Base-by-base conservation (phyloP, 352 stramenopile species). In the Globisporangium alternatum region DNA sequence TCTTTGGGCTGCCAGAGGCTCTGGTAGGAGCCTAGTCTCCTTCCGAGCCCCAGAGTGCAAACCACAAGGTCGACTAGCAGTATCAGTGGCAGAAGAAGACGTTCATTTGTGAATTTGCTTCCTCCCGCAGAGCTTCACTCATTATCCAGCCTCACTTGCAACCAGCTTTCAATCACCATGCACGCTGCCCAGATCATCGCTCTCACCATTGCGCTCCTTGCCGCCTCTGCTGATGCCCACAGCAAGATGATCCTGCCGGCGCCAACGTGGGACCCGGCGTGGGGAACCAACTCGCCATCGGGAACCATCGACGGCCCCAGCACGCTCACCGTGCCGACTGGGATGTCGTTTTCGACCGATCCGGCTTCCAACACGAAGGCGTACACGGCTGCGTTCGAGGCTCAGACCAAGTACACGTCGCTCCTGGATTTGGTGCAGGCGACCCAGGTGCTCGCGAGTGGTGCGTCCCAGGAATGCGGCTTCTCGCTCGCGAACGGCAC, bases 231-330 rank as follows among this genome's bases (percentile, higher is more conserved):
- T 35, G 31, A 35, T 7, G 31, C 43, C 43, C 76, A 84, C 62
- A 78, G 78, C 67, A 71, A 77, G 15, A 80, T 83, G 72, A 75
- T 62, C 28, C 28, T 77, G 33, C 75, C 75, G 28, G 17, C 72
- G n/a, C 70, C 76, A 41, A 81, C 76, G 28, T 81, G 73, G 5
- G 31, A 51, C n/a, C 53, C 54, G 10, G 76, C 76, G 65, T 63
- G 39, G 31, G 31, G 31, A 56, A 65, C 71, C 43, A 83, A 81
- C 68, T 74, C 56, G 25, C 73, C 73, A 44, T 81, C 70, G 52
- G 73, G 68, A 15, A 71, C 56, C 9, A 83, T 88, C 47, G 65
- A 83, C 43, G 49, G 60, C 7, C 45, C 53, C 2, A 62, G 5
- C 10, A 45, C 62, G 31, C 41, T 67, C 22, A 67, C 25, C 5